Evolutionary conservation across 495 filamentous ascomycete genomes (phyloP).

Genomic region (Chaetomium fimeti): DNA sequence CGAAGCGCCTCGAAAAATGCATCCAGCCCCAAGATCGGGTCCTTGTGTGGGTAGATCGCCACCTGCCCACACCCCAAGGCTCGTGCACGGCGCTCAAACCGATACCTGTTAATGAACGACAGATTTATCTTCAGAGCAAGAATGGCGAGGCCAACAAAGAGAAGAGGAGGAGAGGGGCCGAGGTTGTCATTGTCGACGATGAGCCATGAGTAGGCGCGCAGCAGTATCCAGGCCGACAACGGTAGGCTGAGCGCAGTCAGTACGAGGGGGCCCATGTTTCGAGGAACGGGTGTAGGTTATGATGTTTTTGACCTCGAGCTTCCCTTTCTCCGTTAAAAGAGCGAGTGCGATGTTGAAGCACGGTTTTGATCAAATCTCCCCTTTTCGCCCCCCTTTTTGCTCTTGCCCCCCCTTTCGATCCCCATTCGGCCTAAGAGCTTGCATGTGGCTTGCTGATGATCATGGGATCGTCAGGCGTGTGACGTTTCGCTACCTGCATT

Average conservation of each 20-base stretch:
- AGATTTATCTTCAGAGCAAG: conserved; percentile 10
- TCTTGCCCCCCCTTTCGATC: no score
- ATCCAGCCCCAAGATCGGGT: conserved; percentile 47
- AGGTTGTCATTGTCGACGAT: background rate
- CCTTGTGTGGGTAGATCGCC: conserved; percentile 39
- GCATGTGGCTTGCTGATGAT: no score
- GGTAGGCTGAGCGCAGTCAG: conserved; percentile 5
- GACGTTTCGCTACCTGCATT: no score
- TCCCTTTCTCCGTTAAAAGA: background rate
- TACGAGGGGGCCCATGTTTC: background rate
- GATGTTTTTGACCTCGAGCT: background rate
- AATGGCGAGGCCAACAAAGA: background rate
- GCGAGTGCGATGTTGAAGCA: background rate
- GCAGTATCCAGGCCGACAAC: background rate
- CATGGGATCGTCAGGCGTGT: no score
- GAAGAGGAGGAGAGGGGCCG: conserved; percentile 4
- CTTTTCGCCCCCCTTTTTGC: no score
- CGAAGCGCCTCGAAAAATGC: conserved; percentile 32
- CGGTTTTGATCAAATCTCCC: no score
- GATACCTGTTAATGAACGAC: conserved; percentile 15
- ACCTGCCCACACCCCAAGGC: conserved; percentile 26
- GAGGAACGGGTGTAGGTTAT: background rate
- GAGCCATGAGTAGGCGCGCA: conserved; percentile 1
- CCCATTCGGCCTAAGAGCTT: no score
- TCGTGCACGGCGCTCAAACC: conserved; percentile 20